Base-by-base conservation (phyloP, 1,139 yeast species). In the Pichia sp. region DNA sequence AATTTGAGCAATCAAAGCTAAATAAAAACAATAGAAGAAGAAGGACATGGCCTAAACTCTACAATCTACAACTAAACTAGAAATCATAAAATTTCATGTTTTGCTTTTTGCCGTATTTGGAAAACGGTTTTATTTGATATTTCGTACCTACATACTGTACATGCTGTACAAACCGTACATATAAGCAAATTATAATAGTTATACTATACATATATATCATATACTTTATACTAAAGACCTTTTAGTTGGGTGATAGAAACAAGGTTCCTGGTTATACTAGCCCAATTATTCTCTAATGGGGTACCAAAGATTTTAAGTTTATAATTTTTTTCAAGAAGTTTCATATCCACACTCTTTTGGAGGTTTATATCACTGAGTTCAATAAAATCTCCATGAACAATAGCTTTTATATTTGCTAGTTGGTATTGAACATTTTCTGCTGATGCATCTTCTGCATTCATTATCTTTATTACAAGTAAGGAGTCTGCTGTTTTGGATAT, bases 341-440 rank as follows among this genome's bases (percentile, higher is more conserved):
- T 61, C 8, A 63, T 47, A 49, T 75, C 72, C 25, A 66, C 63
- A 36, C 59, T 39, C 5, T 52, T 51, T 3, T 49, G 48, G 5
- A 75, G 54, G 38, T 55, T 60, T 5, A 58, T 64, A 49, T 75
- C 75, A 29, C 57, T 55, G 1, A 73, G 58, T 1, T 58, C 60
- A 0, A 65, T 58, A 10, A 66, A 60, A 2, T 54, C 56, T 3
- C 77, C 78, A 2, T 62, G 43, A 0, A 73, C 54, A 1, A 62
- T 49, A 3, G 38, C 10, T 7, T 48, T 32, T 8, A 68, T 45
- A 32, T 54, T 49, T 3, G 40, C 35, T 4, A 50, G 45, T 4
- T 44, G 29, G 8, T 49, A 9, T 2, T 25, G 1, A 7, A 44
- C 29, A 18, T 30, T 45, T 4, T 58, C 60, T 3, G 39, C 36